A percentile compares a stretch with the other conserved stretches of the same genome.
phyloP scores from a whole-genome alignment of 208 protist species.

The Wallacemonas sp. region DNA sequence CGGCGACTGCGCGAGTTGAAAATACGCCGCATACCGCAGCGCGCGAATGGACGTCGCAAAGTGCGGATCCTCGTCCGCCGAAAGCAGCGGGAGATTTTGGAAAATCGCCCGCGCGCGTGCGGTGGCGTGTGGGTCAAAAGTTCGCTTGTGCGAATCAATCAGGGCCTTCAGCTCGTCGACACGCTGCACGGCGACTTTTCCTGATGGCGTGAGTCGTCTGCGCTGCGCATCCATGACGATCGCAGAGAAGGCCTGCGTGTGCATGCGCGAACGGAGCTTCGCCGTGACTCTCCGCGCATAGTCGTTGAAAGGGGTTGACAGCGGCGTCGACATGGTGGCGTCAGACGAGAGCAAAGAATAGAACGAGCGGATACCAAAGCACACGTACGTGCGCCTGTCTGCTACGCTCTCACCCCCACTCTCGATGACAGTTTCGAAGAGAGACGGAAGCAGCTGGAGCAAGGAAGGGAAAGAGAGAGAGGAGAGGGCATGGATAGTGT shows the following conservation, averaged over 20 bases:
- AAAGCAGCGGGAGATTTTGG: conserved; percentile 64
- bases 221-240: conserved; percentile 12
- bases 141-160: conserved; percentile 34
- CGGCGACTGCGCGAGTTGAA: conserved; percentile 35
- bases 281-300: conserved; percentile 45
- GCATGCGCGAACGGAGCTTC: conserved; percentile 62
- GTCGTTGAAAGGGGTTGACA: conserved; percentile 37
- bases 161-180: conserved; percentile 43
- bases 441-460: not conserved
- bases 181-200: conserved; percentile 29
- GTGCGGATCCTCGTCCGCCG: conserved; percentile 67
- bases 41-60: conserved; percentile 47
- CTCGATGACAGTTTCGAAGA: not conserved
- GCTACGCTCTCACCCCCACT: not conserved
- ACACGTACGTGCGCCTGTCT: no score
- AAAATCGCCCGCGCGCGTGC: conserved; percentile 45
- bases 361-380: not conserved
- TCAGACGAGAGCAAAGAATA: not conserved
- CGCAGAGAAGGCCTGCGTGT: conserved; percentile 52
- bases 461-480: conserved; percentile 5
- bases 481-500: conserved; percentile 4
- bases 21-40: conserved; percentile 64
- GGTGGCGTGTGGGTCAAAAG: conserved; percentile 38
- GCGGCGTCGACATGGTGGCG: not conserved
- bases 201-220: conserved; percentile 17